Base-by-base conservation (phyloP, 208 protist species). In the Leishmania braziliensis region DNA sequence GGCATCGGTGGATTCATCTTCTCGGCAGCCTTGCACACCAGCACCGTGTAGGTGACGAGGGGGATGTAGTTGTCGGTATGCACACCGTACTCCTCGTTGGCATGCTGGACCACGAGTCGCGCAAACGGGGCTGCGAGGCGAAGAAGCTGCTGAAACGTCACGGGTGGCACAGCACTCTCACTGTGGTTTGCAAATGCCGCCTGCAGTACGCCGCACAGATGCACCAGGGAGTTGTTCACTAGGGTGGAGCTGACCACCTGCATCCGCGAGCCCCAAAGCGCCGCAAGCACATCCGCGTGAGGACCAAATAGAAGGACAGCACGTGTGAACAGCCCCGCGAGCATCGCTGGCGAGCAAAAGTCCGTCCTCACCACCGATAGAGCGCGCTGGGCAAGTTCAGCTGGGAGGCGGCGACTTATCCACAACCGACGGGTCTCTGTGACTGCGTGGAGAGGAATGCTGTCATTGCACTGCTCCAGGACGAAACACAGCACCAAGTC, bases 381-480 rank as follows among this genome's bases (percentile, higher is more conserved):
- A 54, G 81, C 72, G 23, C 87, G 74, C 50, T 46, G 54, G 0
- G 74, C 80, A 6, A 86, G 46, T 73, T 90, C 87, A 14, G 78
- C 65, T 2, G 78, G 75, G 33, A 85, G 75, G 58, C 66, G 33
- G 14, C 33, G 68, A 48, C 29, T 53, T 51, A 84, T 33, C 84
- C 78, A 79, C 48, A 60, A 26, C 60, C 70, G 84, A 43, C 84
- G 85, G 16, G 74, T 77, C 9, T 81, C 46, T 12, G 85, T 83
- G 51, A 83, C 39, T 20, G 70, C 72, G 63, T 88, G 68, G 43
- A 81, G 80, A 16, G 87, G 75, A 62, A 93, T 80, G 65, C 86
- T 90, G 83, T 96, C 95, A 18, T 69, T 80, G 84, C 84, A 92
- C 80, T 97, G 95, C 29, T 96, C 95, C 50, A 96, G 77, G 16